A percentile compares a stretch with the other conserved stretches of the same genome.
These are phyloP conservation scores for Cercospora citrullina DNA, from an alignment of 2,329 filamentous ascomycete species.

Conservation along the genomic window DNA sequence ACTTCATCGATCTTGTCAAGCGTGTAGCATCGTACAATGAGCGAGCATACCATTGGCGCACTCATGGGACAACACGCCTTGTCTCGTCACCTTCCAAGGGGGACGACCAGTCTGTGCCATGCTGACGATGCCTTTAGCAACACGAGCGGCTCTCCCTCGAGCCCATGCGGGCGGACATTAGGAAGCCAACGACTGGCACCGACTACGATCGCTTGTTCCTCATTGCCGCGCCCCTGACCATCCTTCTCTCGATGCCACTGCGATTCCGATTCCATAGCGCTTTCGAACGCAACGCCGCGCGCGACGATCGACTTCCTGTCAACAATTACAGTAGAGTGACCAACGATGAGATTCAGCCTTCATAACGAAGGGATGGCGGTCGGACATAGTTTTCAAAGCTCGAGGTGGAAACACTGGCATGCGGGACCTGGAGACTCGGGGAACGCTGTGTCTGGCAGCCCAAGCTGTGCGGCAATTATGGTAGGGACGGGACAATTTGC, in stretches of 20 bases:
- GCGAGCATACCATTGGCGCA: background rate
- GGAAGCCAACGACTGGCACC: background rate
- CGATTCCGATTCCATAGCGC: background rate
- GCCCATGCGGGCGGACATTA: background rate
- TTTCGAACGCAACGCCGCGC: background rate
- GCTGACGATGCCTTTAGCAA: background rate
- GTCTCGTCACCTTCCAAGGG: background rate
- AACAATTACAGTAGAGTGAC: background rate
- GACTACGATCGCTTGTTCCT: background rate
- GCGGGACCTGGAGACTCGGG: background rate
- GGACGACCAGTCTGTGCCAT: background rate
- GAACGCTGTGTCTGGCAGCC: background rate
- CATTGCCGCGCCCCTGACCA: background rate
- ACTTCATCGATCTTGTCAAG: background rate
- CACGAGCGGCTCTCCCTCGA: background rate
- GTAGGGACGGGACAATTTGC: background rate
- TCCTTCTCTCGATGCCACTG: background rate
- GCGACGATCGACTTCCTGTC: background rate
- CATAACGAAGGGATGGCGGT: background rate
- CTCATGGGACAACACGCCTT: background rate
- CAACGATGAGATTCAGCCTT: background rate
- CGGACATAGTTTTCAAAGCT: background rate
- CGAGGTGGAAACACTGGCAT: background rate
- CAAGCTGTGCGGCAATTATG: background rate
- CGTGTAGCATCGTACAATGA: background rate